Evolutionary conservation across 768 basidiomycete genomes (phyloP), one percentile per base, ranked within the genome.

Genomic region (Kockovaella imperatae): DNA sequence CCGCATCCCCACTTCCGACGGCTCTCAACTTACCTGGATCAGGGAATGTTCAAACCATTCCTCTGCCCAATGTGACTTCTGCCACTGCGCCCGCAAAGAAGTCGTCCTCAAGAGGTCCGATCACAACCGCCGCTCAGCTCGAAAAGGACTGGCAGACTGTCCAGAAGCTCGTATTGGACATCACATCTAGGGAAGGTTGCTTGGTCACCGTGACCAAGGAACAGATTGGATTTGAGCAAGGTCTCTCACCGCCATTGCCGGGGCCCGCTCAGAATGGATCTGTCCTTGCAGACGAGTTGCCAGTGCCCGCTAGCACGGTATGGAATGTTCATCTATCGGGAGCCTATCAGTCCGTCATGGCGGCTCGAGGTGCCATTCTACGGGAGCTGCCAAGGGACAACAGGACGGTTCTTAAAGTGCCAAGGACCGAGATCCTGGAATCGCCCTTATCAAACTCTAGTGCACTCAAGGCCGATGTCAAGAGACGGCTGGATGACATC

Each of bases 361-460:
- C 81, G 45, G 83, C 90, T 45, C 78, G 90, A 44, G 90, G 87
- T 29, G 80, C 85, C 77, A 80, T 95, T 50, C 72, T 95, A 51
- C 85, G 91, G 59, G 88, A 91, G 62, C 83, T 44, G 3, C 62
- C 60, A 11, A 42, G 56, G 26, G 70, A 89, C 84, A 84, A 86
- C 70, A 84, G 86, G 52, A 79, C 84, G 35, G 77, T 83, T 45
- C 87, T 97, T 75, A 87, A 86, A 67, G 87, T 93, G 21, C 80
- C 88, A 24, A 84, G 90, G 60, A 86, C 87, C 24, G 91, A 96
- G 69, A 86, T 96, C 50, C 82, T 97, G 42, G 89, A 95, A 71
- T 81, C 82, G 21, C 67, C 70, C 24, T 54, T 67, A 24, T 42
- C 61, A 26, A 43, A 82, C 81, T 46, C 78, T 82, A 55, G 82